Percentiles rank a stretch among this genome's conserved stretches.
These are phyloP conservation scores for Suillus decipiens DNA, from an alignment of 768 basidiomycete species.

Conservation along the genomic window DNA sequence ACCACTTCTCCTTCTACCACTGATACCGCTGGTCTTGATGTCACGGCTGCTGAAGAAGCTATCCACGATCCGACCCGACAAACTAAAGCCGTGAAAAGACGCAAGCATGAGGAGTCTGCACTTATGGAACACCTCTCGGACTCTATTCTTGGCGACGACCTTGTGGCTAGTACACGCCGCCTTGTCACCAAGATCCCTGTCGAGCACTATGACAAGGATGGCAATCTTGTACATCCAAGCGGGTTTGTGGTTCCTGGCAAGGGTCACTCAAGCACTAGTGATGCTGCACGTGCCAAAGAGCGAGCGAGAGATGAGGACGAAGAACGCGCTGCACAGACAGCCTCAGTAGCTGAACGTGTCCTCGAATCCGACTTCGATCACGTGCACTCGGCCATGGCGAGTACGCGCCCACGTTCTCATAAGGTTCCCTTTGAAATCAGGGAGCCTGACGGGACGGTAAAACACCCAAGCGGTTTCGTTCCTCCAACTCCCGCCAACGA, in stretches of 20 bases:
- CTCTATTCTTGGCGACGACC: slow-evolving; percentile 24
- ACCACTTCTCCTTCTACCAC: slow-evolving; percentile 11
- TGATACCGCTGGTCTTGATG: slow-evolving; percentile 9
- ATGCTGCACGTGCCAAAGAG: slow-evolving; percentile 28
- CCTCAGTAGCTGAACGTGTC: slow-evolving; percentile 32
- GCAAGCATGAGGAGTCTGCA: slow-evolving; percentile 15
- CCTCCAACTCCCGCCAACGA: slow-evolving; percentile 43
- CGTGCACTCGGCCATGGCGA: slow-evolving; percentile 22
- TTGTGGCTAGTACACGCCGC: slow-evolving; percentile 31
- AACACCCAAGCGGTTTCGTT: slow-evolving; percentile 45
- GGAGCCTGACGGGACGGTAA: slow-evolving; percentile 38
- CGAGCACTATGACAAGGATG: slow-evolving; percentile 22
- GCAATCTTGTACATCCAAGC: slow-evolving; percentile 27
- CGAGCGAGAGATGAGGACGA: slow-evolving; percentile 21
- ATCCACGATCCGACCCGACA: slow-evolving; percentile 12
- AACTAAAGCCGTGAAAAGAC: not conserved
- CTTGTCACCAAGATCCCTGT: slow-evolving; percentile 29
- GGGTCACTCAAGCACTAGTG: slow-evolving; percentile 27
- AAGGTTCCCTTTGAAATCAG: slow-evolving; percentile 47
- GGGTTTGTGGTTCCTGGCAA: slow-evolving; percentile 33
- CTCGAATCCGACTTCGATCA: slow-evolving; percentile 31
- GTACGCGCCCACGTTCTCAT: slow-evolving; percentile 26
- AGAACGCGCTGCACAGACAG: slow-evolving; percentile 30
- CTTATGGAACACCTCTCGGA: slow-evolving; percentile 27
- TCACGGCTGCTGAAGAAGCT: slow-evolving; percentile 4